phyloP scores from a whole-genome alignment of 225 moss, liverwort and hornwort genomes.

The Polytrichum commune region DNA sequence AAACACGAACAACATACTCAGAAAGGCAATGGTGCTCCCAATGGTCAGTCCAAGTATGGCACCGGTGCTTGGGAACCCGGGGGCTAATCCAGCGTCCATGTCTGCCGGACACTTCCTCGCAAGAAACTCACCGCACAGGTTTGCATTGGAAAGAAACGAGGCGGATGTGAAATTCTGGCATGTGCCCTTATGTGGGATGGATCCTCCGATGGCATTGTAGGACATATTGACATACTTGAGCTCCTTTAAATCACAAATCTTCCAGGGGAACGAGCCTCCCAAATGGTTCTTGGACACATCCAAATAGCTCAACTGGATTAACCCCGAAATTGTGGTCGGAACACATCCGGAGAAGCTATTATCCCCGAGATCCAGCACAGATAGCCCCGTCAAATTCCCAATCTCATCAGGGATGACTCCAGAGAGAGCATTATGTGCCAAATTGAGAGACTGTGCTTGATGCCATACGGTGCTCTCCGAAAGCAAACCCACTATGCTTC shows the following conservation, averaged over 20 bases:
- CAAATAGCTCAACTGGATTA: conserved; percentile 42
- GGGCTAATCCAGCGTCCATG: not conserved
- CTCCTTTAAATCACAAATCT: conserved; percentile 24
- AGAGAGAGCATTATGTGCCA: conserved; percentile 45
- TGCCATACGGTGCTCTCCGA: conserved; percentile 55
- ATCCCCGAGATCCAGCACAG: conserved; percentile 42
- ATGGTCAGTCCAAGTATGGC: conserved; percentile 63
- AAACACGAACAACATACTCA: conserved; percentile 36
- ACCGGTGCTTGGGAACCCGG: conserved; percentile 16
- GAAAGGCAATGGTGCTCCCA: conserved; percentile 48
- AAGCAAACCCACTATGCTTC: conserved; percentile 48
- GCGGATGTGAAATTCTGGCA: conserved; percentile 15
- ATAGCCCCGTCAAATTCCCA: conserved; percentile 45
- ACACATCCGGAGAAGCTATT: conserved; percentile 46
- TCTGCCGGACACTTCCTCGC: conserved; percentile 3
- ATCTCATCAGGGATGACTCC: conserved; percentile 40
- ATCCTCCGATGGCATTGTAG: conserved; percentile 26
- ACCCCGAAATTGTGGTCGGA: conserved; percentile 41
- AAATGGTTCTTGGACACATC: conserved; percentile 59
- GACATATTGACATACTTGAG: conserved; percentile 33
- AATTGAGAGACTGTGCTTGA: conserved; percentile 47
- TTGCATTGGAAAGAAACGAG: conserved; percentile 26
- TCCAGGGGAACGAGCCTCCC: conserved; percentile 47
- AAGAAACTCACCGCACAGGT: conserved; percentile 26
- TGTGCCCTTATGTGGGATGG: conserved; percentile 22